Evolutionary conservation across 2,329 filamentous ascomycete species (phyloP), one percentile per base, ranked within the genome.

Genomic region (Aspergillus hiratsukae): DNA sequence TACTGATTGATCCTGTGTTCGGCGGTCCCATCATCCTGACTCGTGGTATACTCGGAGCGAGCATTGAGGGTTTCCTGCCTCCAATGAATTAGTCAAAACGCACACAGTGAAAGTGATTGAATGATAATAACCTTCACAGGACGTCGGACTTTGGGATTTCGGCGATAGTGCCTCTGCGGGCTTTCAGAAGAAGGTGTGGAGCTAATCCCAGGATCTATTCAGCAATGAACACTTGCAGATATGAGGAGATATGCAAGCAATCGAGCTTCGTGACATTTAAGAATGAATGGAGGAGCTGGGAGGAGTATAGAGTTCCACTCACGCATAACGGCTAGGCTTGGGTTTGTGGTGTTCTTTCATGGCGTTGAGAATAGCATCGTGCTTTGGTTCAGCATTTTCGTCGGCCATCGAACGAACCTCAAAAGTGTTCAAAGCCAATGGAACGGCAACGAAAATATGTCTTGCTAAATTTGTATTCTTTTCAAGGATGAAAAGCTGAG

Each of bases 1-100:
- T 97, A 99, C 76, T 97, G 93, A 72, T 97, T 97, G 77, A 97
- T 93, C 56, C 86, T 84, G 69, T 95, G 90, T 69, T 95, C 86
- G 2, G 88, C 86, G 51, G 81, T 83, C 27, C 91, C 91, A 68
- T 96, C 91, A 63, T 87, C 81, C 65, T 93, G 88, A 71, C 91
- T 92, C 67, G 87, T 94, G 59, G 84, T 87, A 74, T 95, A 96
- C 70, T 94, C 87, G 29, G 91, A 92, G 57, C 86, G 86, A 54
- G 93, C 93, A 79, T 97, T 88, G 67, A 96, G 84, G 3, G 93
- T 97, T 85, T 96, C 92, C 88, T 93, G 65, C 58, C 54, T 52
- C 53, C 43, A 40, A 35, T 43, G 10, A 11, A 31, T 52, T 10
- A 49, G 52, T 19, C 19, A 43, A 29, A 25, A 31, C 29, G n/a